Evolutionary conservation across 148 eudicot genomes (phyloP), one percentile per base, ranked within the genome.

Genomic region (Rhododendron mucronatum): DNA sequence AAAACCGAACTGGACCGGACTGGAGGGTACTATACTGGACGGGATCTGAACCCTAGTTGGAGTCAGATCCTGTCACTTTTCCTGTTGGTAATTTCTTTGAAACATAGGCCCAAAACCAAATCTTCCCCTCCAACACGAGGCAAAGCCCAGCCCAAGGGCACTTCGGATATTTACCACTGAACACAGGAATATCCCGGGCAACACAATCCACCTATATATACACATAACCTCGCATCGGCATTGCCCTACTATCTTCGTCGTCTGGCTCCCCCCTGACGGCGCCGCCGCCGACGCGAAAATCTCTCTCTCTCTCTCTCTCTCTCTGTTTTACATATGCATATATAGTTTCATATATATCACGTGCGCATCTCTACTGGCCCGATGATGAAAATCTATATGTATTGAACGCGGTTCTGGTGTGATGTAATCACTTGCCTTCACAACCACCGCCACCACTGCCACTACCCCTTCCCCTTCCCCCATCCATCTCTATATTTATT

Each of bases 321-420:
- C 44, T 50, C 35, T 48, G 23, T 75, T 78, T 6, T 37, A 28
- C 5, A 26, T 1, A 21, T 67, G 30, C 28, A 67, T 67, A 67
- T 14, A 30, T 15, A 75, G 7, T 35, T 33, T 28, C 30, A n/a
- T 8, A 63, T 73, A 26, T 21, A 33, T n/a, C 21, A 77, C 2
- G 5, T 47, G 10, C 23, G 44, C 18, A 3, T 35, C 33, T 80
- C 18, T 15, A 51, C 5, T 51, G 26, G 81, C 81, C 81, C 33
- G 81, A 78, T 78, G 81, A 78, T 78, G 81, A 50, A 78, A 78
- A 78, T 78, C 59, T 50, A 61, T 51, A 51, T 53, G n/a, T 18
- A 55, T 81, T 51, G 83, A 81, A 37, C 50, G 50, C 67, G 67
- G 83, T 81, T 81, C 45, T 55, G 65, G 67, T 51, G 20, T 80